Base-by-base conservation (phyloP, 257 asterid species). In the Gentiana dahurica region DNA sequence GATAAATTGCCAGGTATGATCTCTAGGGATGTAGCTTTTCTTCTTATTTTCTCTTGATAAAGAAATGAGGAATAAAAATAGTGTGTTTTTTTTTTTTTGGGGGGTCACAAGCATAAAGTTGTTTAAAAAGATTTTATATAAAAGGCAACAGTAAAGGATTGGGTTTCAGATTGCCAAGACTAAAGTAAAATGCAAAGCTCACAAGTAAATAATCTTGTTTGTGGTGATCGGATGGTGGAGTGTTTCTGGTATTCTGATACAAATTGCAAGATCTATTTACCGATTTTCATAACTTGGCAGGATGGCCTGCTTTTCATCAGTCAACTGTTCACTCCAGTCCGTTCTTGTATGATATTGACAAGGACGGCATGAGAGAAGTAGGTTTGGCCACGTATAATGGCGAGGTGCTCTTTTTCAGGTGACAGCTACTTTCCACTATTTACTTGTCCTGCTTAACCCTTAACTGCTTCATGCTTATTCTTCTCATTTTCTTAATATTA, bases 251-350 rank as follows among this genome's bases (percentile, higher is more conserved):
- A 36, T 46, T 58, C 46, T 55, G 46, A 12, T 53, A 55, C 64
- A 34, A 51, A 57, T 32, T 47, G 41, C 45, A 46, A 54, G 60
- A 60, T 53, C 24, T 48, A 12, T 46, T 62, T 44, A 41, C 65
- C 58, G 45, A 57, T 77, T n/a, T 7, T 41, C 9, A 63, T 72
- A 12, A 44, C 64, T 64, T 61, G 68, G 63, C 81, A 92, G 99
- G 99, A 53, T 92, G 99, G 97, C 99, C 99, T 45, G 95, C 95
- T 51, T 92, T 92, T 69, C 99, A 92, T 73, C 95, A 88, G 82
- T 92, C 99, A 62, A 92, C 97, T 49, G 94, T 82, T 59, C 97
- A 92, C 71, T 84, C 99, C 57, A 89, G 91, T 74, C 99, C 99
- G 65, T 84, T 92, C 66, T 81, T 86, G 34, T 86, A 80, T 57